Base-by-base conservation (phyloP, 352 stramenopile genomes). In the Phytophthora palmivora region DNA sequence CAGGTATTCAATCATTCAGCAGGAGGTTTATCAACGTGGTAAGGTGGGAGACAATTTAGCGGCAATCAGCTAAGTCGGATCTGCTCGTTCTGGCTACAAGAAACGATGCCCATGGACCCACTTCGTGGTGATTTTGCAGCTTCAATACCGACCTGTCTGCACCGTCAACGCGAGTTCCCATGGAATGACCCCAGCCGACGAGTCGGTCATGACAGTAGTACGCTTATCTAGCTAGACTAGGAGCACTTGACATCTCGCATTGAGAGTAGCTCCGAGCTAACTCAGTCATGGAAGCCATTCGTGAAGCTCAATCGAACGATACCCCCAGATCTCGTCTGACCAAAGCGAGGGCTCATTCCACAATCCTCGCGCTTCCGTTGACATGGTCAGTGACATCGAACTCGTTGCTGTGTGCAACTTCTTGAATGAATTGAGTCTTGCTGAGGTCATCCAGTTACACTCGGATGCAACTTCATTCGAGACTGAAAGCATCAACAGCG, bases 341-440 rank as follows among this genome's bases (percentile, higher is more conserved):
- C 3, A 14, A 19, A 21, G 18, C 12, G 3, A 28, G 24, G 24
- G 24, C 24, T 48, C 66, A 71, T 63, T 74, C 41, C 28, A 16
- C 39, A 45, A 58, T 63, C 68, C 34, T 28, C 66, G 5, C 6
- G 38, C 16, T 49, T 2, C 39, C 7, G 30, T 22, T 38, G 18
- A 67, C 37, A 74, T 71, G 66, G 37, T 14, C 42, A 14, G 37
- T n/a, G 61, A 70, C 24, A 16, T 43, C 30, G 61, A 74, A 14
- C 55, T 74, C 32, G 14, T 36, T 10, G 50, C 66, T 16, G 53
- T 75, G 39, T 63, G 34, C 60, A 70, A n/a, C 11, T 75, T 75
- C 42, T 50, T 75, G 22, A 65, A 63, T 18, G 62, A 72, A 0
- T 34, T 72, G 56, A 67, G 58, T 32, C 45, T 75, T 2, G 57